A percentile compares a stretch with the other conserved stretches of the same genome.
Conservation (phyloP, 441 rosid genomes). For the Pelargonium citronellum region DNA sequence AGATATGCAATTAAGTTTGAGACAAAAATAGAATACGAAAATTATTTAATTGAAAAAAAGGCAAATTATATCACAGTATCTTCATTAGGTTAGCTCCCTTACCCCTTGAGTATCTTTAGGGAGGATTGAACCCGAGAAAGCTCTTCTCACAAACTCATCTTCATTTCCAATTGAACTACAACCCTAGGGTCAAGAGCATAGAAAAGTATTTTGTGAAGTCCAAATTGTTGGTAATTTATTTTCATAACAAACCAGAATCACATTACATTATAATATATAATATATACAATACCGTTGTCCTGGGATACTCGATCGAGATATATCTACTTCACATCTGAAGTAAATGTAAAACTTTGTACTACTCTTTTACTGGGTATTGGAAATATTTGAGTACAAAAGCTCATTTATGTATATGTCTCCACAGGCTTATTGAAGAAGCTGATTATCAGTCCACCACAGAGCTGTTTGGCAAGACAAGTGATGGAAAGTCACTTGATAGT, state of each 20-base stretch:
- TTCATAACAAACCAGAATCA: no score
- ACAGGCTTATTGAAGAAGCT: conserved; percentile 90
- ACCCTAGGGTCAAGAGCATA: no score
- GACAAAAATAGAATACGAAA: background rate
- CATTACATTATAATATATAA: no score
- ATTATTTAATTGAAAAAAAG: background rate
- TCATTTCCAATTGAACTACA: no score
- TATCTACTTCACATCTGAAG: background rate
- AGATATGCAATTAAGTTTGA: background rate
- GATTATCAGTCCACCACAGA: conserved; percentile 67
- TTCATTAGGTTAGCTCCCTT: background rate
- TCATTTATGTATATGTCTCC: background rate
- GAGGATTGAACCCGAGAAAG: no score
- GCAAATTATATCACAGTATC: background rate
- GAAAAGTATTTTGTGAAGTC: no score
- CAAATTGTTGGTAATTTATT: no score
- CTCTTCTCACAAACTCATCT: no score
- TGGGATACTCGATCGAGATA: background rate
- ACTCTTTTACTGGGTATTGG: background rate
- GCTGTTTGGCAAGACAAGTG: conserved; percentile 52
- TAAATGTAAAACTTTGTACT: background rate
- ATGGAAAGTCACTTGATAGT: conserved; percentile 50
- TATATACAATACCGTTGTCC: background rate
- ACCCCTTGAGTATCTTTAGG: background rate
- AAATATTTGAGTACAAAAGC: background rate